Percentiles rank a stretch among this genome's conserved stretches.
Evolutionary conservation across 2,329 filamentous ascomycete species (phyloP).

Genomic region (Aspergillus fumigatus): DNA sequence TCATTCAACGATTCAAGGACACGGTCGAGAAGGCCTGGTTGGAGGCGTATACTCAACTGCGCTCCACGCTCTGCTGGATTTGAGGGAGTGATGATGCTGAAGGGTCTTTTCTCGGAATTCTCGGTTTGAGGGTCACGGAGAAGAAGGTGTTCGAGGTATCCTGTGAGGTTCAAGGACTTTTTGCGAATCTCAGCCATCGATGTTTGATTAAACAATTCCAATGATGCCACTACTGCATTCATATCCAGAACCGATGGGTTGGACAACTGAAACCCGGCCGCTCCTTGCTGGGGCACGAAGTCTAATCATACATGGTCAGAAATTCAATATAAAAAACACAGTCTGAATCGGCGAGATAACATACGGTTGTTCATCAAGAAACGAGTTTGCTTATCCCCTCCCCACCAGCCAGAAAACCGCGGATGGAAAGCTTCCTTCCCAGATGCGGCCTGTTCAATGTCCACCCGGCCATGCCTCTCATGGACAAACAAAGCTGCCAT

Average conservation of each 20-base stretch:
- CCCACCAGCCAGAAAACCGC: slow-evolving; percentile 81
- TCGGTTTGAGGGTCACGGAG: slow-evolving; percentile 31
- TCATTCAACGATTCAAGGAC: slow-evolving; percentile 62
- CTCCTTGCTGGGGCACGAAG: slow-evolving; percentile 73
- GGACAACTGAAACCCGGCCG: slow-evolving; percentile 76
- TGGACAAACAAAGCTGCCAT: slow-evolving; percentile 82
- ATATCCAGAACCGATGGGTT: slow-evolving; percentile 79
- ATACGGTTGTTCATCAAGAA: slow-evolving; percentile 75
- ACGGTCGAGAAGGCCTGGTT: slow-evolving; percentile 64
- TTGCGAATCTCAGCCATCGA: slow-evolving; percentile 63
- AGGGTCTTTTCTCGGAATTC: slow-evolving; percentile 37
- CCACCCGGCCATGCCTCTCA: slow-evolving; percentile 57
- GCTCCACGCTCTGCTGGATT: slow-evolving; percentile 67
- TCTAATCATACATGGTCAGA: slow-evolving; percentile 25
- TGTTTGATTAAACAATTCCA: slow-evolving; percentile 70
- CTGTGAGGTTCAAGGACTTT: slow-evolving; percentile 69
- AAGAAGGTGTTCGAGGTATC: slow-evolving; percentile 69
- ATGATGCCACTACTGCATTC: slow-evolving; percentile 65
- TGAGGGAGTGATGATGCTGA: slow-evolving; percentile 64
- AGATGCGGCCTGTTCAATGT: slow-evolving; percentile 29
- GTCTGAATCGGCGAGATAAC: not conserved
- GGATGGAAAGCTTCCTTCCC: slow-evolving; percentile 54
- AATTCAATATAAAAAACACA: not conserved
- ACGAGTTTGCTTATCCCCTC: slow-evolving; percentile 67
- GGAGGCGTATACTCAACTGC: slow-evolving; percentile 70